Percentiles rank a stretch among this genome's conserved stretches.
phyloP scores from a whole-genome alignment of 306 rosid genomes.

The Cicer judaicum region DNA sequence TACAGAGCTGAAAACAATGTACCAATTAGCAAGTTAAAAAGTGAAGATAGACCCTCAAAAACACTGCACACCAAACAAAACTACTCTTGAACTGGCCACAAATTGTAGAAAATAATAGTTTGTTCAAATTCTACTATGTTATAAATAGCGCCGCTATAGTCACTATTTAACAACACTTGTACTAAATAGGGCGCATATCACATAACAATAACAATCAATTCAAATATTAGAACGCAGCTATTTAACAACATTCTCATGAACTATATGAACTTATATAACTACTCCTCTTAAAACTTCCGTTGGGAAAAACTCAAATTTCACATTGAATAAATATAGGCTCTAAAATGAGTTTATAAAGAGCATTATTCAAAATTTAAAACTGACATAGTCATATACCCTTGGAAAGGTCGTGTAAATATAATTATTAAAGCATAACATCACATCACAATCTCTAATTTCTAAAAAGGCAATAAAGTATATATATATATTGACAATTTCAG shows the following conservation, averaged over 20 bases:
- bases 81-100: background rate
- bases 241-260: no score
- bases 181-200: no score
- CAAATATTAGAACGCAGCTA: no score
- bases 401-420: background rate
- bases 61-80: background rate
- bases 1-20: conserved; percentile 53
- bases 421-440: background rate
- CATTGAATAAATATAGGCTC: no score
- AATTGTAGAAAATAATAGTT: no score
- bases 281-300: background rate
- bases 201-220: no score
- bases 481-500: background rate
- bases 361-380: background rate
- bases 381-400: background rate
- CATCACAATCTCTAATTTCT: background rate
- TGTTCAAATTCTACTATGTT: no score
- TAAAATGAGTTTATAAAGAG: no score
- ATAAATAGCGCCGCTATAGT: no score
- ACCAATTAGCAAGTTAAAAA: background rate
- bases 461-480: background rate
- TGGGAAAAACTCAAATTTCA: no score
- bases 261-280: background rate
- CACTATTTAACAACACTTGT: no score
- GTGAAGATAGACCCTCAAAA: background rate